These are phyloP conservation scores for Dendrobium huoshanense DNA, from an alignment of 106 monocot genomes.

Conservation along the genomic window DNA sequence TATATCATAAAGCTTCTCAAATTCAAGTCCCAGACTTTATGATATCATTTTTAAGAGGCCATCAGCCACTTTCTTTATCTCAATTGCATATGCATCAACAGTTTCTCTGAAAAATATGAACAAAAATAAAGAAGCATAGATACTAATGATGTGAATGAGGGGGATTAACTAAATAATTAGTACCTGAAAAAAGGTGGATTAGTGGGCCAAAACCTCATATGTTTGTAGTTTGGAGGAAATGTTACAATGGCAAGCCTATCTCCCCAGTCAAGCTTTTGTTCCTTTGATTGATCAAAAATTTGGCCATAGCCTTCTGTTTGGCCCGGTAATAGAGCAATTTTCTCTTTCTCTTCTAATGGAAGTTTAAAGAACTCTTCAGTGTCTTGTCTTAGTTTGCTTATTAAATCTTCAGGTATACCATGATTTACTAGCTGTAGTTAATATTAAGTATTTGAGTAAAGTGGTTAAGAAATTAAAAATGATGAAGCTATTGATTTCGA, in stretches of 20 bases:
- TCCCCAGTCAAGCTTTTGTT: slow-evolving; percentile 44
- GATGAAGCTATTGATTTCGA: no score
- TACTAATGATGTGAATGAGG: not conserved
- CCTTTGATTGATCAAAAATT: slow-evolving; percentile 18
- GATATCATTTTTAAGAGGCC: slow-evolving; percentile 13
- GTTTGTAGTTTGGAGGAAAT: slow-evolving; percentile 16
- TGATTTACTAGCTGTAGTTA: slow-evolving; percentile 31
- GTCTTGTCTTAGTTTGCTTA: slow-evolving; percentile 16
- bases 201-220: slow-evolving; percentile 31
- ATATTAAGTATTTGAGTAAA: no score
- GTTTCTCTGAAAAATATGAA: slow-evolving; percentile 6
- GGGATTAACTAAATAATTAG: not conserved
- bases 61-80: slow-evolving; percentile 13
- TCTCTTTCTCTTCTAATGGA: slow-evolving; percentile 24
- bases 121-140: not conserved
- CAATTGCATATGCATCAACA: slow-evolving; percentile 14
- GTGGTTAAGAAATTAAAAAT: no score
- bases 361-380: slow-evolving; percentile 28
- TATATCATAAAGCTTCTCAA: not conserved
- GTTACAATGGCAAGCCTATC: slow-evolving; percentile 25
- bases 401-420: slow-evolving; percentile 7
- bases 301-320: slow-evolving; percentile 36
- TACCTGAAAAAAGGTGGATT: slow-evolving; percentile 9
- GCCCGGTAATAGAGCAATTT: slow-evolving; percentile 12
- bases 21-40: slow-evolving; percentile 12